phyloP scores from a whole-genome alignment of 345 rosid genomes.

The Moringa oleifera region DNA sequence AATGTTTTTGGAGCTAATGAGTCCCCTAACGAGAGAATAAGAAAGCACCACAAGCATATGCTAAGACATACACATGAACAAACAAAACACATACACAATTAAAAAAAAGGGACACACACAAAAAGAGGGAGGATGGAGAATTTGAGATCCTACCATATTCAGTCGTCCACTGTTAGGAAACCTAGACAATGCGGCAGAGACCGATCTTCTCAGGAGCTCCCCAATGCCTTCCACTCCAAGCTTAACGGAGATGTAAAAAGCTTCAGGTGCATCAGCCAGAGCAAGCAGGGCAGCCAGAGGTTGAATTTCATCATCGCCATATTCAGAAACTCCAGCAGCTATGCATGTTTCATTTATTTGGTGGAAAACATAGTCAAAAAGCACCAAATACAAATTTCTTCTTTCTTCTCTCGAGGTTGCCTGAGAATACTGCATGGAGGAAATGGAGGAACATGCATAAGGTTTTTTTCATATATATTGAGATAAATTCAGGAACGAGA shows the following conservation, averaged over 20 bases:
- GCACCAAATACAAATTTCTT: conserved; percentile 80
- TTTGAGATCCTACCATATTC: conserved; percentile 49
- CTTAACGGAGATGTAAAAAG: conserved; percentile 89
- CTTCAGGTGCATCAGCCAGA: conserved; percentile 94
- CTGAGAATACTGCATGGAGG: conserved; percentile 73
- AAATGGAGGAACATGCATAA: not conserved
- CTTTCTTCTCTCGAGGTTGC: conserved; percentile 83
- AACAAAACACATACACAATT: not conserved
- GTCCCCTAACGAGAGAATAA: not conserved
- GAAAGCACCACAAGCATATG: not conserved
- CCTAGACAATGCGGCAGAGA: conserved; percentile 71
- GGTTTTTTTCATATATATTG: not conserved
- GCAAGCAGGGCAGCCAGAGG: conserved; percentile 73
- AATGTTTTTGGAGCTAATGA: too few species aligned
- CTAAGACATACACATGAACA: not conserved
- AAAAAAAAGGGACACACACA: not conserved
- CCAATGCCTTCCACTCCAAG: conserved; percentile 95
- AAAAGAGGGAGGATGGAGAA: not conserved
- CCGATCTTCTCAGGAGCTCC: conserved; percentile 86
- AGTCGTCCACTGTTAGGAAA: conserved; percentile 83
- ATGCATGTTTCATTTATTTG: conserved; percentile 79
- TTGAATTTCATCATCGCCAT: conserved; percentile 76
- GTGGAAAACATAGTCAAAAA: conserved; percentile 79
- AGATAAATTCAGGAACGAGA: conserved; percentile 3
- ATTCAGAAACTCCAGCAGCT: conserved; percentile 80